A percentile compares a stretch with the other conserved stretches of the same genome.
These are phyloP conservation scores for Aspergillus sclerotiicarbonarius DNA, from an alignment of 495 filamentous ascomycete genomes.

Conservation along the genomic window DNA sequence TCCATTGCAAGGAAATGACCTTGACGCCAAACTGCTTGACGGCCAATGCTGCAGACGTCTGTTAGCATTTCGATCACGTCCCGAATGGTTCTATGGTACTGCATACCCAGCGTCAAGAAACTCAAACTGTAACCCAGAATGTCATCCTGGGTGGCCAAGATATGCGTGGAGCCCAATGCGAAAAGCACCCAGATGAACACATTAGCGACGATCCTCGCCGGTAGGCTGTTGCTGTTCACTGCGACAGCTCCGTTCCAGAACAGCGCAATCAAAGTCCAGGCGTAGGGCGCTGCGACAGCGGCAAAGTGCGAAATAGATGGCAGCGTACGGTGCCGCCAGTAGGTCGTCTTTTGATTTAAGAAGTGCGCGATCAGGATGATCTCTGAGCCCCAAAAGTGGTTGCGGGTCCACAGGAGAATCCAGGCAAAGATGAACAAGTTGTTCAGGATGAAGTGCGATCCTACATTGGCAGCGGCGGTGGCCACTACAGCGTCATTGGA, in stretches of 20 bases:
- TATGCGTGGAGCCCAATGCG: slow-evolving; percentile 68
- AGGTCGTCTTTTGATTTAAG: slow-evolving; percentile 69
- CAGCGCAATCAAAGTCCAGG: slow-evolving; percentile 78
- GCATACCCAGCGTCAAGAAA: slow-evolving; percentile 64
- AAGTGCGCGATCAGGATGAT: slow-evolving; percentile 75
- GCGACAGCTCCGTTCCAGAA: slow-evolving; percentile 87
- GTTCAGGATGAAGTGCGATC: slow-evolving; percentile 79
- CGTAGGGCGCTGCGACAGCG: slow-evolving; percentile 71
- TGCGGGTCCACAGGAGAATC: slow-evolving; percentile 77
- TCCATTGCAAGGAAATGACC: slow-evolving; percentile 79
- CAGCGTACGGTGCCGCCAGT: slow-evolving; percentile 71
- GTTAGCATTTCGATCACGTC: slow-evolving; percentile 5
- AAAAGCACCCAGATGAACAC: slow-evolving; percentile 82
- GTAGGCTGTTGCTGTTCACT: slow-evolving; percentile 55
- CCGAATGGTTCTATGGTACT: neutral
- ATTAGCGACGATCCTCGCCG: slow-evolving; percentile 76
- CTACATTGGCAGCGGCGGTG: slow-evolving; percentile 70
- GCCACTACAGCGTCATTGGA: slow-evolving; percentile 56
- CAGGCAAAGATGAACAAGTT: slow-evolving; percentile 78
- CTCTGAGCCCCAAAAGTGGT: slow-evolving; percentile 69
- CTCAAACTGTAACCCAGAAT: slow-evolving; percentile 76
- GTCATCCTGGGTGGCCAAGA: slow-evolving; percentile 72
- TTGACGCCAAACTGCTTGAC: slow-evolving; percentile 71
- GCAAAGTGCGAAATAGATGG: slow-evolving; percentile 71
- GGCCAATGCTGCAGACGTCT: slow-evolving; percentile 56